Base-by-base conservation (phyloP, 768 basidiomycete genomes). In the Mycena rosella region DNA sequence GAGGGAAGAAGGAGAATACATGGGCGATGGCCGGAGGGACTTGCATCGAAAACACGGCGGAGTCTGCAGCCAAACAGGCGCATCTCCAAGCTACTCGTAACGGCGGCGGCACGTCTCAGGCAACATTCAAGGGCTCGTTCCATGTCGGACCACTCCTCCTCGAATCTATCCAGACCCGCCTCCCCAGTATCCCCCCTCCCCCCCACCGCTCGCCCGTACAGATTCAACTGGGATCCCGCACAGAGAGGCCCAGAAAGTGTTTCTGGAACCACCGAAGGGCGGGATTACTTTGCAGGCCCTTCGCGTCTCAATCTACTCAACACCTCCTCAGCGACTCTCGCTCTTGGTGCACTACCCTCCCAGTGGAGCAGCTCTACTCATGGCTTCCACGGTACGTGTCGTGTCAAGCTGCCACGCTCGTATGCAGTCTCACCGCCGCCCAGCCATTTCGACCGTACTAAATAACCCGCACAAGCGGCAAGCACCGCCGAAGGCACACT, bases 381-480 rank as follows among this genome's bases (percentile, higher is more conserved):
- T 72, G 96, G 96, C 10, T 96, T 97, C 81, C 93, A 97, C 77
- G 95, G 95, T 94, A 77, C 63, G 88, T 78, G 30, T 56, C 63
- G 88, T 78, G 30, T 56, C 20, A 55, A 55, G 18, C 13, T 27
- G 45, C 44, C 51, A 36, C 26, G 57, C 29, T 67, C 47, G 27
- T 36, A 18, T 45, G 53, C 44, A 20, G 26, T 49, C 48, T 51
- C 14, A 69, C 49, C 38, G 36, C 42, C 45, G 42, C 60, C 17
- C 77, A 98, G 96, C 96, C 42, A 96, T 98, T 70, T 96, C 96
- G 11, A 96, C 94, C 20, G 94, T 98, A 29, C 87, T 98, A 57
- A 96, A 96, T 74, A 96, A 93, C 73, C 96, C 96, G 0, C 90
- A 92, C 74, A 93, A 91, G 79, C 87, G 85, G 38, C 91, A 92